Conservation (phyloP, 371 early-diverging fungal genomes). For the Parasitella parasitica region DNA sequence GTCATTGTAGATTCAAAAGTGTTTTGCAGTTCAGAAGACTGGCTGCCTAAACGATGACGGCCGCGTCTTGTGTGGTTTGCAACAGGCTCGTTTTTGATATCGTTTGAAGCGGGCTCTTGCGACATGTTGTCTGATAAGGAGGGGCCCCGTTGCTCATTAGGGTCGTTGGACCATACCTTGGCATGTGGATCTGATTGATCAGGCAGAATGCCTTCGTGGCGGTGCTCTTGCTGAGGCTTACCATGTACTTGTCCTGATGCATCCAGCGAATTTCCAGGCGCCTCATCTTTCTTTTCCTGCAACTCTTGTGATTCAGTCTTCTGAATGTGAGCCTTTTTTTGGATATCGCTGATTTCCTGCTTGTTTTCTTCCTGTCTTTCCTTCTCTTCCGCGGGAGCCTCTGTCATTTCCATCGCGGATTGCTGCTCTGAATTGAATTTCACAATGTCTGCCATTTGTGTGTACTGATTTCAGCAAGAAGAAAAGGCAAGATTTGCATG, state of each 20-base stretch:
- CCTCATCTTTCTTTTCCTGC: constrained; percentile 2
- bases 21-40: constrained; percentile 46
- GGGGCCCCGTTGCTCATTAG: background rate
- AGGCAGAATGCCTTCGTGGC: background rate
- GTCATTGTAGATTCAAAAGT: constrained; percentile 52
- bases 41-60: constrained; percentile 68
- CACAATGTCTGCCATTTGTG: constrained; percentile 7
- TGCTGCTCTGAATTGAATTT: constrained; percentile 5
- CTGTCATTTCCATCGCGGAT: background rate
- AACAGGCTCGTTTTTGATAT: background rate
- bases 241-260: constrained; percentile 9
- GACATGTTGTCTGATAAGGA: constrained; percentile 1
- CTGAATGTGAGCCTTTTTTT: background rate
- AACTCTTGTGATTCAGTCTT: background rate
- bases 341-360: constrained; percentile 13
- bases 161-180: constrained; percentile 16
- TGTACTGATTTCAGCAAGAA: background rate
- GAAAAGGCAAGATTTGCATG: background rate
- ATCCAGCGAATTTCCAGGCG: constrained; percentile 23
- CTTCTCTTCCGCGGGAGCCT: constrained; percentile 6
- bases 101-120: background rate
- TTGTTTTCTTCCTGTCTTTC: constrained; percentile 9
- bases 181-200: constrained; percentile 3
- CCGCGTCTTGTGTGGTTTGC: background rate
- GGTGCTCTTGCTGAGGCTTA: background rate